These are phyloP conservation scores for Litchi chinensis DNA, from an alignment of 345 rosid genomes.

Conservation along the genomic window DNA sequence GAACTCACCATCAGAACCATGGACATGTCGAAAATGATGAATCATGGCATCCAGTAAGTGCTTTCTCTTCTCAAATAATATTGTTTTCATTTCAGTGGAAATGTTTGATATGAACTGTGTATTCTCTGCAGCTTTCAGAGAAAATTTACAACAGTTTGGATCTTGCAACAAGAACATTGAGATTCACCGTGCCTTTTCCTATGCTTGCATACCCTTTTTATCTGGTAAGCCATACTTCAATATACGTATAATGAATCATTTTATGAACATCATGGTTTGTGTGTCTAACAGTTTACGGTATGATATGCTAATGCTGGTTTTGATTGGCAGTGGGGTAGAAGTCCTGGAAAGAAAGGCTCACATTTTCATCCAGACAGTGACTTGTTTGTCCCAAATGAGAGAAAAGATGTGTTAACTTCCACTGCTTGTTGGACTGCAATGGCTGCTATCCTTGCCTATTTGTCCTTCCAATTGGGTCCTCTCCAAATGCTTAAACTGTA, in stretches of 20 bases:
- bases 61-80: neutral
- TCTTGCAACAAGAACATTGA: slow-evolving; percentile 40
- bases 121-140: slow-evolving; percentile 62
- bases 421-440: slow-evolving; percentile 76
- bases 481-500: slow-evolving; percentile 71
- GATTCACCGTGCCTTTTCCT: slow-evolving; percentile 87
- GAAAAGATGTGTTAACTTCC: slow-evolving; percentile 67
- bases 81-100: slow-evolving; percentile 3
- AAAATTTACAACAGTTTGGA: slow-evolving; percentile 67
- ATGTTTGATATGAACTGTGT: slow-evolving; percentile 8
- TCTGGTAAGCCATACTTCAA: slow-evolving; percentile 53
- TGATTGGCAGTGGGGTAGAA: slow-evolving; percentile 62
- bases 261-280: neutral
- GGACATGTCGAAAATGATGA: slow-evolving; percentile 96
- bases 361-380: slow-evolving; percentile 82
- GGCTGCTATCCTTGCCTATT: slow-evolving; percentile 56
- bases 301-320: slow-evolving; percentile 11
- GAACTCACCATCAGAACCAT: slow-evolving; percentile 95
- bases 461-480: slow-evolving; percentile 61
- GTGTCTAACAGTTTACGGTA: slow-evolving; percentile 15
- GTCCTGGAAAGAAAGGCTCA: slow-evolving; percentile 92
- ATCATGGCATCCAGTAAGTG: slow-evolving; percentile 86
- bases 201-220: slow-evolving; percentile 93
- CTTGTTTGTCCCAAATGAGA: slow-evolving; percentile 72
- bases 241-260: neutral